Base-by-base conservation (phyloP, 2,329 filamentous ascomycete species). In the Chrysoporthe puriensis region DNA sequence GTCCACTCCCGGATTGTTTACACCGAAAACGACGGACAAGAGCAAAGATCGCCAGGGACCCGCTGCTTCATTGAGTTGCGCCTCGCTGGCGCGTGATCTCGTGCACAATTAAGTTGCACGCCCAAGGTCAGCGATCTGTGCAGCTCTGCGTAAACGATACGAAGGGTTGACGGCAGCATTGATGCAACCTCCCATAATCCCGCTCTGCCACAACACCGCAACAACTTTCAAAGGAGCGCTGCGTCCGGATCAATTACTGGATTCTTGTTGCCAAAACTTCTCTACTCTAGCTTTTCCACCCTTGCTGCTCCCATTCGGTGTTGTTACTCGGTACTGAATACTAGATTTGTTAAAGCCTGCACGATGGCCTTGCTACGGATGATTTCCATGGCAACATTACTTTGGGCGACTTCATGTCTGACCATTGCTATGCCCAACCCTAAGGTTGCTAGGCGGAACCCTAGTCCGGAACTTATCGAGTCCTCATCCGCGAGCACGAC, bases 401-500 rank as follows among this genome's bases (percentile, higher is more conserved):
- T 68, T 58, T 34, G 60, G 18, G 66, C 63, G 16, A 26, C 18
- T 59, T 66, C 66, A 3, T 59, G 63, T 16, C 54, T 59, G 18
- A 60, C 59, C 43, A 40, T 58, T 3, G 66, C 61, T 18, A 43
- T 56, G 7, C 59, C 58, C 36, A 63, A 34, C 50, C 43, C 56
- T 48, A 4, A 46, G 13, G 44, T 18, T 4, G 44, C 8, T 13
- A 46, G 44, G 16, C 66, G 64, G 44, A 58, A 34, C 54, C 46
- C 64, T 16, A 43, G 48, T 18, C 43, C 56, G 36, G 71, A 73
- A 11, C 69, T 74, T 36, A 72, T 71, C 4, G 26, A 26, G 26
- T 63, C 76, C 16, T 68, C 73, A 52, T 62, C 76, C 70, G 56
- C 76, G 72, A 64, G 74, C 71, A 71, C 79, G 72, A 73, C 78